Percentiles rank a stretch among this genome's conserved stretches.
phyloP scores from a whole-genome alignment of 2,329 filamentous ascomycete species.

The Clonostachys sp. region DNA sequence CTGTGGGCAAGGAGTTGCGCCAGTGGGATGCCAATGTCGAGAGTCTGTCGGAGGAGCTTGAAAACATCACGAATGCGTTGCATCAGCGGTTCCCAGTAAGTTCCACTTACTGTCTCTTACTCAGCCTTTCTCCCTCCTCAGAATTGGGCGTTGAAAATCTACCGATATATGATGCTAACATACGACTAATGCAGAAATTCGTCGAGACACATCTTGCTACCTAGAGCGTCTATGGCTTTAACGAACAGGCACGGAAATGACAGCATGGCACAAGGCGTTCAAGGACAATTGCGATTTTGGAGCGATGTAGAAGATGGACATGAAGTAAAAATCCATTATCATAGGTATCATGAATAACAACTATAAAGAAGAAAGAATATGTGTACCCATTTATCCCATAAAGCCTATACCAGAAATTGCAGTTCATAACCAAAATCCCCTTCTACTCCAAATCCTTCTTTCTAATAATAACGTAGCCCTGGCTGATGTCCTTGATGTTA shows the following conservation, averaged over 20 bases:
- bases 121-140: constrained; percentile 1
- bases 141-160: background rate
- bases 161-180: constrained; percentile 4
- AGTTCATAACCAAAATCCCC: background rate
- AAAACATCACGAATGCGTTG: constrained; percentile 77
- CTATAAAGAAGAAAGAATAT: constrained; percentile 1
- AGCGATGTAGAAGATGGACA: background rate
- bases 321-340: background rate
- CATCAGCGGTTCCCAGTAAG: constrained; percentile 72
- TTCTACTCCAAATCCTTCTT: constrained; percentile 44
- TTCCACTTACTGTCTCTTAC: constrained; percentile 7
- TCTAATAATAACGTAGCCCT: constrained; percentile 50
- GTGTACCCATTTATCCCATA: background rate
- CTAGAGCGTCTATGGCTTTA: background rate
- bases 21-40: constrained; percentile 90
- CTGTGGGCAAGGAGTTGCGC: constrained; percentile 67
- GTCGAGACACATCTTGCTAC: constrained; percentile 47
- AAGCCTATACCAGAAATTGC: background rate
- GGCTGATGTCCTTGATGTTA: constrained; percentile 36
- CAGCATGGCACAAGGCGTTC: background rate
- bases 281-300: background rate
- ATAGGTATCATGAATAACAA: background rate
- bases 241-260: background rate
- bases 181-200: constrained; percentile 37
- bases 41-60: constrained; percentile 81